phyloP scores from a whole-genome alignment of 805 yeast species.

The Hanseniaspora lachancei region DNA sequence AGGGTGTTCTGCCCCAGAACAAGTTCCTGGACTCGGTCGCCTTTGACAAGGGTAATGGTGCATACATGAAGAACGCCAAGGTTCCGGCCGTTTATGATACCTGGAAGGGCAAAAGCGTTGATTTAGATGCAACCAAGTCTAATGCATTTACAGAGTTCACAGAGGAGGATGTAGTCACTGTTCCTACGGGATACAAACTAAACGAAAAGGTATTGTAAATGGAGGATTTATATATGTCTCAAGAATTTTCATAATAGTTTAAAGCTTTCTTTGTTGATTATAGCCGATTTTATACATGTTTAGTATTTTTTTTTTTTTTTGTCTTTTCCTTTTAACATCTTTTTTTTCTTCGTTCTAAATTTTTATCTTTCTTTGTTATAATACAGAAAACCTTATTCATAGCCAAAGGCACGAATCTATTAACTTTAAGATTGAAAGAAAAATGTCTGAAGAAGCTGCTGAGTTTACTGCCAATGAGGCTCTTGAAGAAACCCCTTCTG shows the following conservation, averaged over 20 bases:
- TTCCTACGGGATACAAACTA: neutral
- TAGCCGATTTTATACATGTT: too few species aligned
- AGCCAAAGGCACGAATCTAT: too few species aligned
- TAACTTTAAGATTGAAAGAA: too few species aligned
- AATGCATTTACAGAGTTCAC: neutral
- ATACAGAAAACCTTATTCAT: too few species aligned
- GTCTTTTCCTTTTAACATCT: too few species aligned
- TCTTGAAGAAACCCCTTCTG: neutral
- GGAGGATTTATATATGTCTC: constrained; percentile 15
- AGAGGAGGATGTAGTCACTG: constrained; percentile 10
- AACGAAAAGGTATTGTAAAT: constrained; percentile 11
- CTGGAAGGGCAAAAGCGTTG: neutral
- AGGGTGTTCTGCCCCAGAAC: constrained; percentile 5
- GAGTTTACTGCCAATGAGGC: neutral
- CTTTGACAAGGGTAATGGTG: constrained; percentile 22
- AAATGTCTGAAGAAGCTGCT: constrained; percentile 14
- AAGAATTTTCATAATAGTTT: too few species aligned
- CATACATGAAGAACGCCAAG: constrained; percentile 67
- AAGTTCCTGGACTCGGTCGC: neutral
- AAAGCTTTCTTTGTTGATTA: too few species aligned
- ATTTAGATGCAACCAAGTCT: neutral
- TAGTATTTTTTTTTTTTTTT: too few species aligned
- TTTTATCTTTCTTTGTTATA: too few species aligned
- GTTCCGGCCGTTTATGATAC: constrained; percentile 47
- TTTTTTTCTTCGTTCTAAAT: too few species aligned